Evolutionary conservation across 768 basidiomycete species (phyloP).

Genomic region (Hortiboletus campestris): DNA sequence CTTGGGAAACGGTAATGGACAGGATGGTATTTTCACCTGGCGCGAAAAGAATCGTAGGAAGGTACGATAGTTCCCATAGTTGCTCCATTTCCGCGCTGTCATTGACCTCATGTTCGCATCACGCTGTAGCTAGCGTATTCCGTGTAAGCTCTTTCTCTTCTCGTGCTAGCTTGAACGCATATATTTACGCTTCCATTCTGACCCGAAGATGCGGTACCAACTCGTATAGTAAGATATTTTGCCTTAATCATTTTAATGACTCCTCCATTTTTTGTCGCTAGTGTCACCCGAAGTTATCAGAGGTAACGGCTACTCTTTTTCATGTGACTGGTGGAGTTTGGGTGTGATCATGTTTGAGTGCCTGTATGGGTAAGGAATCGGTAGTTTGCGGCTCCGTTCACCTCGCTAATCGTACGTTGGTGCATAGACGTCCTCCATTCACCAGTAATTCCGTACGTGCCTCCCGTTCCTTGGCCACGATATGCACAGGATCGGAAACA

Average conservation of each 20-base stretch:
- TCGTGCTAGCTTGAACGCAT: constrained; percentile 7
- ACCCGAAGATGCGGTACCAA: constrained; percentile 74
- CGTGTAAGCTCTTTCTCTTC: constrained; percentile 55
- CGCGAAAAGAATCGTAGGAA: constrained; percentile 90
- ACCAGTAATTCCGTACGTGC: constrained; percentile 83
- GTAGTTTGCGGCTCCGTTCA: constrained; percentile 26
- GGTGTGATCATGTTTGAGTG: constrained; percentile 97
- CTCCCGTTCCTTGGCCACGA: constrained; percentile 15
- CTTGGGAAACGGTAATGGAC: constrained; percentile 80
- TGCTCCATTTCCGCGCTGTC: constrained; percentile 28
- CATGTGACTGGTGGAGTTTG: constrained; percentile 98
- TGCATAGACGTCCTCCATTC: constrained; percentile 84
- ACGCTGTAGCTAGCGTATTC: constrained; percentile 75
- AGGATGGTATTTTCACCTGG: constrained; percentile 90
- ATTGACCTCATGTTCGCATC: constrained; percentile 23
- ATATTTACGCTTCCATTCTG: constrained; percentile 30
- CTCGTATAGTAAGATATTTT: constrained; percentile 69
- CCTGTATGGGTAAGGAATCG: constrained; percentile 72
- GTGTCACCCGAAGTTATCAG: constrained; percentile 92
- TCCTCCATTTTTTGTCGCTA: constrained; percentile 33
- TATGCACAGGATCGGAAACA: constrained; percentile 20
- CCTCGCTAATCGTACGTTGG: constrained; percentile 22
- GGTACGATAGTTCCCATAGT: constrained; percentile 46
- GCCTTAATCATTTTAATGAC: constrained; percentile 26
- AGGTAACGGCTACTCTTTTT: constrained; percentile 89